These are phyloP conservation scores for Apiospora aurea DNA, from an alignment of 2,329 filamentous ascomycete genomes.

Conservation along the genomic window DNA sequence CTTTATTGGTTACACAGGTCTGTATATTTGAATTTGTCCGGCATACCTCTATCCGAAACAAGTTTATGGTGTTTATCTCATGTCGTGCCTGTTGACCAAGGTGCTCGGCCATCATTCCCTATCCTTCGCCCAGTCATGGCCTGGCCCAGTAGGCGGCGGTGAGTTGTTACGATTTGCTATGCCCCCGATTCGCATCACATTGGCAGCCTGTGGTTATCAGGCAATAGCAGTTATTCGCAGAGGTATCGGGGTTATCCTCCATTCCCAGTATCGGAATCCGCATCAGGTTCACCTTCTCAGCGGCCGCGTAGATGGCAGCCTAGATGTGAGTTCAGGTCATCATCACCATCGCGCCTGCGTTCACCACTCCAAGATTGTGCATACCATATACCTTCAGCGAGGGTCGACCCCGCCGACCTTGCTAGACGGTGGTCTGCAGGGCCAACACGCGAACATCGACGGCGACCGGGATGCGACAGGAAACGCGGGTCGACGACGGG, in stretches of 20 bases:
- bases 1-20: not conserved
- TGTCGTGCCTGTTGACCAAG: not conserved
- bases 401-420: slow-evolving; percentile 53
- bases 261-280: not conserved
- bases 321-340: slow-evolving; percentile 48
- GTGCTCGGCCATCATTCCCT: not conserved
- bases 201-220: slow-evolving; percentile 22
- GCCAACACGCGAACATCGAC: slow-evolving; percentile 39
- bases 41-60: not conserved
- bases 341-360: slow-evolving; percentile 51
- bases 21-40: not conserved
- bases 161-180: not conserved
- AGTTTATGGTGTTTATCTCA: not conserved
- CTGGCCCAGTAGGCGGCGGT: not conserved
- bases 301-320: slow-evolving; percentile 38
- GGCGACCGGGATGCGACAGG: slow-evolving; percentile 52
- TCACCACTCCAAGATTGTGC: slow-evolving; percentile 51
- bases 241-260: not conserved
- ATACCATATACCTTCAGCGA: slow-evolving; percentile 52
- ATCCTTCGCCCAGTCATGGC: not conserved
- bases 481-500: slow-evolving; percentile 51
- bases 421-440: slow-evolving; percentile 36
- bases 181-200: not conserved
- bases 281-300: slow-evolving; percentile 46
- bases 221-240: not conserved